Conservation (phyloP, 257 asterid species). For the Penstemon davidsonii region DNA sequence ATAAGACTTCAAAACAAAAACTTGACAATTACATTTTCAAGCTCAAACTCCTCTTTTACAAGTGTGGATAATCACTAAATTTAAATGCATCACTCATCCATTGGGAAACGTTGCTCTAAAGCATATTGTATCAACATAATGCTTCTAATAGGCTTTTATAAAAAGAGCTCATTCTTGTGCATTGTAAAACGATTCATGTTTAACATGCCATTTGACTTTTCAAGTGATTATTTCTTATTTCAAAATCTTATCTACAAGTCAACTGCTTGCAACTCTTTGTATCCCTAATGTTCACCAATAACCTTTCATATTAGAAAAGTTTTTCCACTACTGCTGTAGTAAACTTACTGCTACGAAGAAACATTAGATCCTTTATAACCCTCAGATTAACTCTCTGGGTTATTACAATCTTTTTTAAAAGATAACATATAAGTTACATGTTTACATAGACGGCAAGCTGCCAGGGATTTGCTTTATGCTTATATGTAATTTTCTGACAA, state of each 20-base stretch:
- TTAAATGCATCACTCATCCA: not conserved
- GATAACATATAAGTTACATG: too few species aligned
- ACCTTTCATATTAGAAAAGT: not conserved
- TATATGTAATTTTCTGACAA: not conserved
- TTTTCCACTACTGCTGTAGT: too few species aligned
- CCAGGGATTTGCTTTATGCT: not conserved
- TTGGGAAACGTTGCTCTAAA: too few species aligned
- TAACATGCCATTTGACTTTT: not conserved
- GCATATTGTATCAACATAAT: not conserved
- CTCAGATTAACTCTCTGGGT: too few species aligned
- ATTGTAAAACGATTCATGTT: not conserved
- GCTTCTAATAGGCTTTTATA: not conserved
- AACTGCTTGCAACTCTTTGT: not conserved
- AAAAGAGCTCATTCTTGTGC: not conserved
- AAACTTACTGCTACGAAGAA: too few species aligned
- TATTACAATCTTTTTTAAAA: too few species aligned
- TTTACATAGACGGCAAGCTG: conserved; percentile 5
- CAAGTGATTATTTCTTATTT: not conserved
- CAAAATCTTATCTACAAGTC: not conserved
- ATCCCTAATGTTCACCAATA: not conserved
- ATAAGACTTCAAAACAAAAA: not conserved
- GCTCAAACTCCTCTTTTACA: not conserved
- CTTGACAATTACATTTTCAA: not conserved
- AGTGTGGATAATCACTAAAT: not conserved
- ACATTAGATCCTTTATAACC: too few species aligned